Evolutionary conservation across 805 yeast genomes (phyloP).

Genomic region (Saturnispora gosingensis): DNA sequence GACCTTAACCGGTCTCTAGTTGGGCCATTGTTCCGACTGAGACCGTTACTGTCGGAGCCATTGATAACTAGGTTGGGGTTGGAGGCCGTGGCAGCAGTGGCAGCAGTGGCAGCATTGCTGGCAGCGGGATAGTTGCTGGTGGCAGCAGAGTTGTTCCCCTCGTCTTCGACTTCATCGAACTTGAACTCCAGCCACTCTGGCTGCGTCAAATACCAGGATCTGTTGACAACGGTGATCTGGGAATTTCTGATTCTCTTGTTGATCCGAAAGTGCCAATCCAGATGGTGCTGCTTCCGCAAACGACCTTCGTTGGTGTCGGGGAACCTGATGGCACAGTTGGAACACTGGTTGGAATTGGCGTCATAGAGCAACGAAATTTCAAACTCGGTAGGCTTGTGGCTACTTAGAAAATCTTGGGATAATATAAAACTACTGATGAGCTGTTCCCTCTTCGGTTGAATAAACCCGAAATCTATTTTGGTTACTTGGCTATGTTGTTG

Average conservation of each 20-base stretch:
- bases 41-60: background rate
- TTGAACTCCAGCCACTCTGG: constrained; percentile 65
- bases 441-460: constrained; percentile 14
- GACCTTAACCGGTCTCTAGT: background rate
- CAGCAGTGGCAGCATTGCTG: background rate
- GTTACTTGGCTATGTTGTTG: constrained; percentile 18
- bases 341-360: constrained; percentile 70
- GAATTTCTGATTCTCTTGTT: constrained; percentile 55
- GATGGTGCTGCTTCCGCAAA: constrained; percentile 50
- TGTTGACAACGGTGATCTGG: constrained; percentile 46
- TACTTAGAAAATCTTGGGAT: constrained; percentile 30
- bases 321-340: constrained; percentile 84
- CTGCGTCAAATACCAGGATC: constrained; percentile 75
- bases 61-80: background rate
- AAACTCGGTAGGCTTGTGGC: constrained; percentile 27
- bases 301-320: constrained; percentile 48
- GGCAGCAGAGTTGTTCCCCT: constrained; percentile 1
- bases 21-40: background rate
- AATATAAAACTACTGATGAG: constrained; percentile 19
- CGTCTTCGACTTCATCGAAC: constrained; percentile 53
- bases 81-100: background rate
- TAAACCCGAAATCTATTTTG: constrained; percentile 16
- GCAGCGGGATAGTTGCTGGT: no score
- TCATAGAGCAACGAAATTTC: constrained; percentile 40
- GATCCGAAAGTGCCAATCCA: constrained; percentile 95